Evolutionary conservation across 768 basidiomycete species (phyloP).

Genomic region (Leccinum subgranulosum): DNA sequence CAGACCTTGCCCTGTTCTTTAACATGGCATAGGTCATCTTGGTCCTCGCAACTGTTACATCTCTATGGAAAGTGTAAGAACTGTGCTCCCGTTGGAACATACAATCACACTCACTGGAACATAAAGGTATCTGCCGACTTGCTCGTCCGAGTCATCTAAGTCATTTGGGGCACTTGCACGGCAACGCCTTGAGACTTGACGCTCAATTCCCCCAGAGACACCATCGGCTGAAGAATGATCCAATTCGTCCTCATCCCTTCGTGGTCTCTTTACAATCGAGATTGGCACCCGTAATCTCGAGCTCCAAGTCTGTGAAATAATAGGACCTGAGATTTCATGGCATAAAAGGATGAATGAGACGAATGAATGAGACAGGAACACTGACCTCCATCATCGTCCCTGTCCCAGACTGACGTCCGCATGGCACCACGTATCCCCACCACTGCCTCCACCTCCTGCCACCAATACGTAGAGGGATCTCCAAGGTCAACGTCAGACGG

Average conservation of each 20-base stretch:
- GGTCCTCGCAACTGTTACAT: not conserved
- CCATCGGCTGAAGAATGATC: too few relatives aligned
- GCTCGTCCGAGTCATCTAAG: not conserved
- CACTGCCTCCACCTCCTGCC: not conserved
- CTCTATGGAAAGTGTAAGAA: not conserved
- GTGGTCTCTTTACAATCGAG: too few relatives aligned
- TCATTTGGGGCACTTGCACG: not conserved
- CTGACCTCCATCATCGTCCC: not conserved
- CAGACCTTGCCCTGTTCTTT: not conserved
- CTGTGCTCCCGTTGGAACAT: not conserved
- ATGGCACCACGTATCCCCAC: not conserved
- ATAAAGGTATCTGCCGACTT: not conserved
- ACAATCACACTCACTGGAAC: not conserved
- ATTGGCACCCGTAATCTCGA: too few relatives aligned
- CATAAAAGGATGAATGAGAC: too few relatives aligned
- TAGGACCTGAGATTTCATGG: too few relatives aligned
- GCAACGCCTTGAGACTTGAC: too few relatives aligned
- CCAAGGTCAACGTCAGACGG: not conserved
- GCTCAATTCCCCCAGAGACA: too few relatives aligned
- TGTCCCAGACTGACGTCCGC: not conserved
- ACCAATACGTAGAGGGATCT: constrained; percentile 11
- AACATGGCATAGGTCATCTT: not conserved
- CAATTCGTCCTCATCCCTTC: too few relatives aligned
- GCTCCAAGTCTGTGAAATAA: too few relatives aligned
- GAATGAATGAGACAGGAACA: too few relatives aligned